phyloP scores from a whole-genome alignment of 2,329 filamentous ascomycete genomes.

The Juglanconis oblonga region DNA sequence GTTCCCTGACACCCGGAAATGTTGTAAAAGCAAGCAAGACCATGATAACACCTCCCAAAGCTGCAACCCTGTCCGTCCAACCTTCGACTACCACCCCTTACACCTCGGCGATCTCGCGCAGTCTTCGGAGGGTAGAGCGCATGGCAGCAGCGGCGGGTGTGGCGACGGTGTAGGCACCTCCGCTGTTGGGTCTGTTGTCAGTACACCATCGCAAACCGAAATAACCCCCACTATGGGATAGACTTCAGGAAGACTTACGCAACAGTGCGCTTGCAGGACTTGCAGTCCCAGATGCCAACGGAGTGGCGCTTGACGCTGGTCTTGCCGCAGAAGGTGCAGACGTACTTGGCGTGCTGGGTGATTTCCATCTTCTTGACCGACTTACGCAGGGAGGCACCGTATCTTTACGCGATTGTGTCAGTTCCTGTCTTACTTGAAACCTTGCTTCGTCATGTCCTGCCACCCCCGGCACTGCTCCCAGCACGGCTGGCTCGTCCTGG shows the following conservation, averaged over 20 bases:
- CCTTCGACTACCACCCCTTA: conserved; percentile 44
- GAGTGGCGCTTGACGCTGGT: conserved; percentile 85
- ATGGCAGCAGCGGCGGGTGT: conserved; percentile 92
- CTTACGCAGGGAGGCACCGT: conserved; percentile 99
- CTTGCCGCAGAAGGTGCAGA: conserved; percentile 99
- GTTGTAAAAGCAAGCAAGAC: conserved; percentile 21
- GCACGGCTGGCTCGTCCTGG: background rate
- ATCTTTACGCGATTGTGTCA: conserved; percentile 54
- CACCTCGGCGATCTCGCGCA: conserved; percentile 96
- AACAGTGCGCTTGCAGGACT: conserved; percentile 54
- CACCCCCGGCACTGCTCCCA: background rate
- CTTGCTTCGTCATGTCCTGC: background rate
- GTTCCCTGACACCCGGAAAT: conserved; percentile 21
- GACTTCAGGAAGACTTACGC: conserved; percentile 67
- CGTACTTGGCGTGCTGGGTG: conserved; percentile 95
- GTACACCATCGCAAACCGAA: background rate
- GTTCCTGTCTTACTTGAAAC: background rate
- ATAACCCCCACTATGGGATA: background rate
- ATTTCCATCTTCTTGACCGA: conserved; percentile 99
- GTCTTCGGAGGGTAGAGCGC: conserved; percentile 92
- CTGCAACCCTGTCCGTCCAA: conserved; percentile 22
- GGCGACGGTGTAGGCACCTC: conserved; percentile 19
- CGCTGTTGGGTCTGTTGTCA: conserved; percentile 11
- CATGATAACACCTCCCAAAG: conserved; percentile 20
- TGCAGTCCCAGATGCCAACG: conserved; percentile 95